These are phyloP conservation scores for Tuber umbilicatum DNA, from an alignment of 495 filamentous ascomycete species.

Conservation along the genomic window DNA sequence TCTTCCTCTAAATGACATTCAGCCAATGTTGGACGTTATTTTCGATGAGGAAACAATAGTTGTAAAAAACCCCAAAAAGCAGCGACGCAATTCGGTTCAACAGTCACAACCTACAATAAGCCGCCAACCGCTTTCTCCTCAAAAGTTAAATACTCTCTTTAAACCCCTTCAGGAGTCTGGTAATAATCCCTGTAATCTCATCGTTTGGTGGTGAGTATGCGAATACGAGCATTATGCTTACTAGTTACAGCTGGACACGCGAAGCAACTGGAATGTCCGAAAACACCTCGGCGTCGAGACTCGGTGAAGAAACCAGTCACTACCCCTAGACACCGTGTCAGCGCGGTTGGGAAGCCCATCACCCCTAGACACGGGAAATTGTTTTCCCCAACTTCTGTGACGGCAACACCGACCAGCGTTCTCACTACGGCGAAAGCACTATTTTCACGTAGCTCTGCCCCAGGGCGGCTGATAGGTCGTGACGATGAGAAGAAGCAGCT, in stretches of 20 bases:
- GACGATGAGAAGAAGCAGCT: conserved; percentile 72
- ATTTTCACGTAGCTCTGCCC: conserved; percentile 71
- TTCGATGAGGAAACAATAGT: not conserved
- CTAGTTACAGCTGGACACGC: conserved; percentile 13
- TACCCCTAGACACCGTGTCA: conserved; percentile 65
- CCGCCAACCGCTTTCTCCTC: conserved; percentile 19
- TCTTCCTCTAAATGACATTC: not conserved
- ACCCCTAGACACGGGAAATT: conserved; percentile 59
- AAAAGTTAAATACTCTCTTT: conserved; percentile 27
- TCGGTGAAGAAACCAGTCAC: conserved; percentile 55
- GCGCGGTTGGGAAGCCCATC: conserved; percentile 54
- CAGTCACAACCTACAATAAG: not conserved
- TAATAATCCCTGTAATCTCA: not conserved
- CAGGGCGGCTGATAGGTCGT: conserved; percentile 71
- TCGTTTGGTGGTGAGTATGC: not conserved
- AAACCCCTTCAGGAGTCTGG: conserved; percentile 10
- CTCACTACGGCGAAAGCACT: conserved; percentile 83
- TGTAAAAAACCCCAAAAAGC: not conserved
- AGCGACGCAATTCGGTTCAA: not conserved
- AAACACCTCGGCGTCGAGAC: conserved; percentile 63
- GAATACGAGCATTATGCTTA: not conserved
- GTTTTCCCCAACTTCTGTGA: conserved; percentile 54
- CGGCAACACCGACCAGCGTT: conserved; percentile 56
- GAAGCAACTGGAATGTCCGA: conserved; percentile 44
- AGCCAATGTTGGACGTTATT: not conserved